phyloP scores from a whole-genome alignment of 352 stramenopile genomes.

The Globisporangium ultimum region DNA sequence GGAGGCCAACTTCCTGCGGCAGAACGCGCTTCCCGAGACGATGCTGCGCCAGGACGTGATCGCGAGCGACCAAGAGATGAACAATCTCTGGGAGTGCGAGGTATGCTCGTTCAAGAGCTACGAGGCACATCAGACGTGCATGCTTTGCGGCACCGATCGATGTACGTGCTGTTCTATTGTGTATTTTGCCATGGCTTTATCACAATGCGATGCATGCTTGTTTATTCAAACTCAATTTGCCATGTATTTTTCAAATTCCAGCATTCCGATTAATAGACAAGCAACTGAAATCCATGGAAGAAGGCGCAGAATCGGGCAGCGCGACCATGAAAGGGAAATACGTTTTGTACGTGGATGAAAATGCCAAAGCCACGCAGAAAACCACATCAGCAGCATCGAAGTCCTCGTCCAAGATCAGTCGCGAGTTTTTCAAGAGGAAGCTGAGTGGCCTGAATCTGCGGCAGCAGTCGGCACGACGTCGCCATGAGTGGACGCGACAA shows the following conservation, averaged over 20 bases:
- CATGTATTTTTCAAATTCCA: constrained; percentile 6
- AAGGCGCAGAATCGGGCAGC: constrained; percentile 29
- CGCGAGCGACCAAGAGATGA: constrained; percentile 85
- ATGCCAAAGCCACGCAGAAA: constrained; percentile 24
- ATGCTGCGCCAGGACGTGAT: constrained; percentile 88
- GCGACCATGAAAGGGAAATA: constrained; percentile 53
- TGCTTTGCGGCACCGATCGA: constrained; percentile 85
- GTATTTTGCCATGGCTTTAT: neutral
- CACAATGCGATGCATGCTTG: neutral
- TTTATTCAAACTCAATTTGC: neutral
- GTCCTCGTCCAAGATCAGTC: constrained; percentile 39
- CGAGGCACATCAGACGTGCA: constrained; percentile 82
- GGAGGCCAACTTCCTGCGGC: constrained; percentile 64
- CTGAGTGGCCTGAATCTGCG: constrained; percentile 74
- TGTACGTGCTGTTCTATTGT: constrained; percentile 24
- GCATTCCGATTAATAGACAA: constrained; percentile 74
- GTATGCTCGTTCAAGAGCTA: constrained; percentile 93
- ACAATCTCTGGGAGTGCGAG: constrained; percentile 86
- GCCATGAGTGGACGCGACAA: constrained; percentile 81
- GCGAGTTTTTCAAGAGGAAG: constrained; percentile 73
- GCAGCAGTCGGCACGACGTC: constrained; percentile 79
- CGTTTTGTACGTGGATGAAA: constrained; percentile 64
- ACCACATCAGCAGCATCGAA: constrained; percentile 22
- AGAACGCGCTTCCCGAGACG: constrained; percentile 72
- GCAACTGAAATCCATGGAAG: constrained; percentile 22